phyloP scores from a whole-genome alignment of 78 protist species.

The Dictyostelium firmibasis region DNA sequence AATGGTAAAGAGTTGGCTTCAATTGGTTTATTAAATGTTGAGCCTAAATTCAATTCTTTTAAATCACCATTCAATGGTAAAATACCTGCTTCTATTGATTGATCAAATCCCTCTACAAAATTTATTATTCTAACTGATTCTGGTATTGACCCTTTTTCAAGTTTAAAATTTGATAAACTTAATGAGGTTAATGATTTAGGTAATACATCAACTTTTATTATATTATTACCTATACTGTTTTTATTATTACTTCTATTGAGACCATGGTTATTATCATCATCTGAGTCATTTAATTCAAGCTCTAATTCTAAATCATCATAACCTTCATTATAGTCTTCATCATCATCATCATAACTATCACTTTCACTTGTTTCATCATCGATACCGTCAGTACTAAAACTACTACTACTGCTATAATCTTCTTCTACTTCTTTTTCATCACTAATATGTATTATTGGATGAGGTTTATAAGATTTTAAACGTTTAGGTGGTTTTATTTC shows the following conservation, averaged over 20 bases:
- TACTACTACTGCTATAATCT: background rate
- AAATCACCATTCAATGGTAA: background rate
- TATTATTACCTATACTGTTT: background rate
- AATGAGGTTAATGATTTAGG: background rate
- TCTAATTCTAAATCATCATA: background rate
- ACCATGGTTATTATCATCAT: background rate
- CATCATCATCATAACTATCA: background rate
- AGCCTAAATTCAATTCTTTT: background rate
- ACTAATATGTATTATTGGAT: background rate
- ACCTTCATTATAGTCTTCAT: background rate
- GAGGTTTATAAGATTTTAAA: background rate
- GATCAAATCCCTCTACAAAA: background rate
- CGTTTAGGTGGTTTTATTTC: background rate
- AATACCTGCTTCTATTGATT: background rate
- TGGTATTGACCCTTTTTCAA: background rate
- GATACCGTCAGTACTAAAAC: background rate
- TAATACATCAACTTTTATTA: background rate
- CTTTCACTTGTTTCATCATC: background rate
- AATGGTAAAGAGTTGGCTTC: background rate
- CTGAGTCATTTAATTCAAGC: background rate
- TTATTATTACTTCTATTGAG: background rate
- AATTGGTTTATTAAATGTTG: background rate
- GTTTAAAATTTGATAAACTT: background rate
- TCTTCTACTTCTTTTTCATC: background rate
- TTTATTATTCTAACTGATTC: background rate